Conservation (phyloP, 176 grass and related monocot genomes). For the Cocos nucifera region DNA sequence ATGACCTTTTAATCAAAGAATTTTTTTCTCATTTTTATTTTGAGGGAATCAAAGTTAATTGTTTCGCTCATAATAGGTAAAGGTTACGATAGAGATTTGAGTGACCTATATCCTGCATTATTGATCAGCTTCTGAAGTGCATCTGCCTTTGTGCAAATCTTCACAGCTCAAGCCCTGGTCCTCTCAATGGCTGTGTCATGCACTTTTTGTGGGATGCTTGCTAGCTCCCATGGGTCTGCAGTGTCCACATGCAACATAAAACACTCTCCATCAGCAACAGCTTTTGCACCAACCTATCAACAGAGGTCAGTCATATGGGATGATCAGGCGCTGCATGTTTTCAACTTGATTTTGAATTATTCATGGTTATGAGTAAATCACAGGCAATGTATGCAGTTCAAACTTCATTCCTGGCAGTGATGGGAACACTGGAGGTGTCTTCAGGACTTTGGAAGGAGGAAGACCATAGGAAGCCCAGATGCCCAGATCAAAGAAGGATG, state of each 20-base stretch:
- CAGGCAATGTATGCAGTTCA: conserved; percentile 34
- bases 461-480: conserved; percentile 34
- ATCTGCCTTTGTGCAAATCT: conserved; percentile 20
- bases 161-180: conserved; percentile 14
- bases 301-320: neutral
- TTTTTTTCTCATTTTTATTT: no score
- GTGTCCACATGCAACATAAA: conserved; percentile 39
- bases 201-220: conserved; percentile 11
- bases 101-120: conserved; percentile 38
- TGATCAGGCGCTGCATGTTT: neutral
- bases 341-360: neutral
- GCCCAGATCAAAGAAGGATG: conserved; percentile 11
- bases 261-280: conserved; percentile 42
- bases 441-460: neutral
- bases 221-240: conserved; percentile 13
- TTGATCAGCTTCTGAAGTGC: conserved; percentile 8
- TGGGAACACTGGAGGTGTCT: conserved; percentile 4
- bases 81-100: no score
- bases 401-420: conserved; percentile 20
- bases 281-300: conserved; percentile 18
- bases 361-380: neutral
- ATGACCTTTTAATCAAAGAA: conserved; percentile 35
- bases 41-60: no score
- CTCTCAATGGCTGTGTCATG: conserved; percentile 22
- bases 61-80: no score